A percentile compares a stretch with the other conserved stretches of the same genome.
These are phyloP conservation scores for Escallonia rubra DNA, from an alignment of 129 eudicot genomes.

Conservation along the genomic window DNA sequence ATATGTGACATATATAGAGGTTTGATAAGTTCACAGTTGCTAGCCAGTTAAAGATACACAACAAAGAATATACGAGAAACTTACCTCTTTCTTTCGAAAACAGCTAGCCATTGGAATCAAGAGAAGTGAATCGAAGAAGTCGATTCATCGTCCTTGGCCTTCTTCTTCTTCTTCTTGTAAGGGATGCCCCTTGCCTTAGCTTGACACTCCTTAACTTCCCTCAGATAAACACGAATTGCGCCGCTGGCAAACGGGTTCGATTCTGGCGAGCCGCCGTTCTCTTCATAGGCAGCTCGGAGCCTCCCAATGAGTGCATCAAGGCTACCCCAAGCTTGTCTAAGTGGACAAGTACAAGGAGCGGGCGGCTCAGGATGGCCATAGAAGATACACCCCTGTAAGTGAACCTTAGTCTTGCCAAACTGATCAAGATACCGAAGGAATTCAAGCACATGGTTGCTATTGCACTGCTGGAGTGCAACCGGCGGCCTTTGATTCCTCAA, in stretches of 20 bases:
- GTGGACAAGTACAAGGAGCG: conserved; percentile 22
- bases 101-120: neutral
- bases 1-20: neutral
- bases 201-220: conserved; percentile 26
- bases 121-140: conserved; percentile 1
- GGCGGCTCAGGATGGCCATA: conserved; percentile 29
- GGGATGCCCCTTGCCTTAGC: conserved; percentile 26
- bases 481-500: conserved; percentile 30
- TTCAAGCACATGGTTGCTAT: conserved; percentile 20
- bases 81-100: neutral
- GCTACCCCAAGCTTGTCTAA: conserved; percentile 23
- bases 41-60: neutral
- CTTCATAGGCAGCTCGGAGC: conserved; percentile 26
- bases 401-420: conserved; percentile 22
- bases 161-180: conserved; percentile 22
- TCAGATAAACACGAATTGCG: conserved; percentile 15
- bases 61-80: neutral
- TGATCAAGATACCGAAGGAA: conserved; percentile 17
- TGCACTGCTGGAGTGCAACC: conserved; percentile 15
- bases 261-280: conserved; percentile 24
- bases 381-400: conserved; percentile 21
- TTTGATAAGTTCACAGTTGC: neutral
- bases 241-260: conserved; percentile 25
- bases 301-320: conserved; percentile 26
- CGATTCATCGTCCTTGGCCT: conserved; percentile 6